Base-by-base conservation (phyloP, 192 early-diverging fungal species). In the Jimgerdemannia lactiflua region DNA sequence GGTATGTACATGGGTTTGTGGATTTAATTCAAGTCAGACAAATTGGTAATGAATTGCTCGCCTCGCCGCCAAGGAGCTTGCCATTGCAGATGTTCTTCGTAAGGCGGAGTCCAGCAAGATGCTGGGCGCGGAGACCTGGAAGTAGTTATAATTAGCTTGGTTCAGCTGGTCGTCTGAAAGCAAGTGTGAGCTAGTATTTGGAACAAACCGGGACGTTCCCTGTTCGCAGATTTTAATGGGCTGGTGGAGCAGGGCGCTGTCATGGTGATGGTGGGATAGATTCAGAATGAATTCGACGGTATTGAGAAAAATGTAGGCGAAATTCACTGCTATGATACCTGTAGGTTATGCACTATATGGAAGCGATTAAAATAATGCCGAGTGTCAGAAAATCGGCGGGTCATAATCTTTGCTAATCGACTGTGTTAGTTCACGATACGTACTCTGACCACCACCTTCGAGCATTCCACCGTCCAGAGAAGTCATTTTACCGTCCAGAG, bases 101-200 rank as follows among this genome's bases (percentile, higher is more conserved):
- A 4, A 84, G 75, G 18, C 69, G 39, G 64, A 85, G 20, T 3
- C 83, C 83, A 18, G 79, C 70, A 39, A 85, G n/a, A 79, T 84
- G 82, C 70, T 84, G 82, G 17, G 79, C 73, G 18, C 79, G 69
- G 11, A 84, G 72, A 29, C 81, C 81, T 68, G 69, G 8, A 14
- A 39, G 42, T 39, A 43, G 40, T 9, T 4, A 41, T 74, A 29
- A 29, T 29, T 29, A 29, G 29, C 29, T 29, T 29, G 0, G 29
- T 29, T 29, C 29, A 29, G 29, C 29, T 29, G 29, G 29, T 29
- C 29, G 29, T 29, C 29, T 29, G 29, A 29, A 29, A 29, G 29
- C 29, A n/a, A n/a, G n/a, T n/a, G n/a, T n/a, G n/a, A n/a, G n/a
- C n/a, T n/a, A 74, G 14, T 4, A 19, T 49, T 14, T 4, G 4